Percentiles rank a stretch among this genome's conserved stretches.
These are phyloP conservation scores for Cordyceps cicadae DNA, from an alignment of 2,329 filamentous ascomycete genomes.

Conservation along the genomic window DNA sequence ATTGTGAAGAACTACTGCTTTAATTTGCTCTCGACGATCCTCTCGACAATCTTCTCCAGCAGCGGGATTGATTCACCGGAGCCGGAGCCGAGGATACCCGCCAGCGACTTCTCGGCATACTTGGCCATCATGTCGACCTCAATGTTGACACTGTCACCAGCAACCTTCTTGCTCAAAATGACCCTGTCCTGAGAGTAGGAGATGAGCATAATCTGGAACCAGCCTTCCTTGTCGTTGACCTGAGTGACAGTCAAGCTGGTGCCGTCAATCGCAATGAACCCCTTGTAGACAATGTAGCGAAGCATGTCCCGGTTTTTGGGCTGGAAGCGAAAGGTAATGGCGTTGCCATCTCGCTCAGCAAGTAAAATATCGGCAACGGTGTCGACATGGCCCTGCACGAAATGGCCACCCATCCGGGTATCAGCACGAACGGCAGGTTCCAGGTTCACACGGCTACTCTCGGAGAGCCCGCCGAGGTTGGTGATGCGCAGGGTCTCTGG, in stretches of 20 bases:
- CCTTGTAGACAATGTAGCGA: conserved; percentile 90
- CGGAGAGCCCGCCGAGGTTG: conserved; percentile 70
- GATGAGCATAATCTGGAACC: conserved; percentile 97
- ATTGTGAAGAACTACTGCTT: background rate
- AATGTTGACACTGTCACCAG: conserved; percentile 78
- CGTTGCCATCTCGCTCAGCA: conserved; percentile 76
- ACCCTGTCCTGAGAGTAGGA: conserved; percentile 92
- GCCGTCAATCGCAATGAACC: conserved; percentile 88
- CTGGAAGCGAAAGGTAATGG: conserved; percentile 74
- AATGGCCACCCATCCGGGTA: conserved; percentile 96
- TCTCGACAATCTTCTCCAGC: conserved; percentile 64
- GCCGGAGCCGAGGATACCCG: conserved; percentile 54
- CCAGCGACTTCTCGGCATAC: conserved; percentile 83
- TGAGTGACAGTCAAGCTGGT: conserved; percentile 87
- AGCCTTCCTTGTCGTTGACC: conserved; percentile 70
- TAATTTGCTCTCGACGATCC: conserved; percentile 61
- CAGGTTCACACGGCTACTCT: conserved; percentile 71
- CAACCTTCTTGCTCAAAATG: conserved; percentile 68
- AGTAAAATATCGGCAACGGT: conserved; percentile 69
- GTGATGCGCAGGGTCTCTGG: conserved; percentile 94
- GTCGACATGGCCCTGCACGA: conserved; percentile 96
- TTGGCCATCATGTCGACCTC: conserved; percentile 87
- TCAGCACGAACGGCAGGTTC: conserved; percentile 86
- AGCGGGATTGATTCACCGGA: conserved; percentile 46
- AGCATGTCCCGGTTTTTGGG: conserved; percentile 63